Evolutionary conservation across 106 monocot species (phyloP).

Genomic region (Allium cepa): DNA sequence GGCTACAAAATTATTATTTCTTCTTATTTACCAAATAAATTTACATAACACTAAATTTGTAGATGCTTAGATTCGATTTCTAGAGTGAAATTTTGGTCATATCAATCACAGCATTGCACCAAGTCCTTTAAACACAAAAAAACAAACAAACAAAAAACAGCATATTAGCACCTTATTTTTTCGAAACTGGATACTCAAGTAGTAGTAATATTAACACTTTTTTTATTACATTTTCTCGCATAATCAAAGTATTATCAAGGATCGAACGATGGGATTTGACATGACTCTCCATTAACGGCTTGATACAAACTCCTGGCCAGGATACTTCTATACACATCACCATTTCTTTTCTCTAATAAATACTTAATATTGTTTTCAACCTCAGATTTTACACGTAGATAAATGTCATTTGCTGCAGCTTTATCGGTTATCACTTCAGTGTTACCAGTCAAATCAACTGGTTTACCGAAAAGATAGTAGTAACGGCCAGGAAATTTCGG

Average conservation of each 20-base stretch:
- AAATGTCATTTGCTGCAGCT: slow-evolving; percentile 18
- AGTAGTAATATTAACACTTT: too few species aligned
- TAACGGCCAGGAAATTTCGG: slow-evolving; percentile 46
- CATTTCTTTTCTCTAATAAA: slow-evolving; percentile 34
- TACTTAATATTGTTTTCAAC: slow-evolving; percentile 29
- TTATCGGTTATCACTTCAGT: slow-evolving; percentile 18
- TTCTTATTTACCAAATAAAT: too few species aligned
- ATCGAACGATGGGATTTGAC: slow-evolving; percentile 33
- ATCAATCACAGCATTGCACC: too few species aligned
- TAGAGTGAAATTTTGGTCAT: too few species aligned
- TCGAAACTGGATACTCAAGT: too few species aligned
- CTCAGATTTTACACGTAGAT: slow-evolving; percentile 37
- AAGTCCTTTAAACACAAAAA: too few species aligned
- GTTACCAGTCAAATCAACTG: slow-evolving; percentile 19
- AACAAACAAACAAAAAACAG: too few species aligned
- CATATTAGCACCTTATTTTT: too few species aligned
- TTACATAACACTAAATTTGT: too few species aligned
- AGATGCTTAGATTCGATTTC: too few species aligned
- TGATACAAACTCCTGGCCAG: slow-evolving; percentile 17
- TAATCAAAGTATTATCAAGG: slow-evolving; percentile 9
- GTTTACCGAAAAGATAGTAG: slow-evolving; percentile 45
- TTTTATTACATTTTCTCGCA: too few species aligned
- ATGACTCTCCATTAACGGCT: slow-evolving; percentile 1
- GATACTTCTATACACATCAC: slow-evolving; percentile 27
- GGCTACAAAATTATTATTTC: too few species aligned